These are phyloP conservation scores for Meyerozyma guilliermondii DNA, from an alignment of 1,139 yeast species.

Conservation along the genomic window DNA sequence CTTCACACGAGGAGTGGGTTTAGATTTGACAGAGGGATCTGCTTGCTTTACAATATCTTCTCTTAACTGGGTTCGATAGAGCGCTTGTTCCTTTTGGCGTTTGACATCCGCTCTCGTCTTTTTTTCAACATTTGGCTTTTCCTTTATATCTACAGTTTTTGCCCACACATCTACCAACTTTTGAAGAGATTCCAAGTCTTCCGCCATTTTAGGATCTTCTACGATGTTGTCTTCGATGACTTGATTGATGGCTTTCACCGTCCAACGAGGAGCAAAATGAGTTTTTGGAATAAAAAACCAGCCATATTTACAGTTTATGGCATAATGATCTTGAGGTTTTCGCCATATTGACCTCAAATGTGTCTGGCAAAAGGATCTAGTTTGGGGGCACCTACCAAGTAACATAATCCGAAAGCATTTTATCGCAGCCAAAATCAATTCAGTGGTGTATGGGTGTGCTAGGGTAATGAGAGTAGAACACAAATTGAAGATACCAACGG, in stretches of 20 bases:
- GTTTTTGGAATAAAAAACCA: conserved; percentile 30
- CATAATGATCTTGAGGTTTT: conserved; percentile 5
- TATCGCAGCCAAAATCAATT: background rate
- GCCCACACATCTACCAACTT: conserved; percentile 23
- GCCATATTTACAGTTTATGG: conserved; percentile 23
- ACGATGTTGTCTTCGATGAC: conserved; percentile 6
- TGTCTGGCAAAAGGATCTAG: background rate
- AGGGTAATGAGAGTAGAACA: too few species aligned
- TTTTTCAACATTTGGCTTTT: conserved; percentile 18
- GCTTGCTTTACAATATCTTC: conserved; percentile 9
- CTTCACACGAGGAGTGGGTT: conserved; percentile 2
- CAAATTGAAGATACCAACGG: too few species aligned
- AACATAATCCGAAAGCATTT: background rate
- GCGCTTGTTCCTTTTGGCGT: conserved; percentile 14
- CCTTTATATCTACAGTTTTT: conserved; percentile 7
- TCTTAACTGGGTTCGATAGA: conserved; percentile 21
- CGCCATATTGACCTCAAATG: background rate
- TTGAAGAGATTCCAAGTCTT: conserved; percentile 12
- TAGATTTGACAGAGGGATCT: background rate
- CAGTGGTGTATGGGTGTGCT: background rate
- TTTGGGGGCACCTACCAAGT: background rate
- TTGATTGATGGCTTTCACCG: conserved; percentile 12
- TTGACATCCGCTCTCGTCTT: conserved; percentile 14
- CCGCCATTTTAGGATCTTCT: conserved; percentile 6
- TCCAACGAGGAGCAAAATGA: conserved; percentile 27